phyloP scores from a whole-genome alignment of 2,329 filamentous ascomycete species.

The Diaporthe humulicola region DNA sequence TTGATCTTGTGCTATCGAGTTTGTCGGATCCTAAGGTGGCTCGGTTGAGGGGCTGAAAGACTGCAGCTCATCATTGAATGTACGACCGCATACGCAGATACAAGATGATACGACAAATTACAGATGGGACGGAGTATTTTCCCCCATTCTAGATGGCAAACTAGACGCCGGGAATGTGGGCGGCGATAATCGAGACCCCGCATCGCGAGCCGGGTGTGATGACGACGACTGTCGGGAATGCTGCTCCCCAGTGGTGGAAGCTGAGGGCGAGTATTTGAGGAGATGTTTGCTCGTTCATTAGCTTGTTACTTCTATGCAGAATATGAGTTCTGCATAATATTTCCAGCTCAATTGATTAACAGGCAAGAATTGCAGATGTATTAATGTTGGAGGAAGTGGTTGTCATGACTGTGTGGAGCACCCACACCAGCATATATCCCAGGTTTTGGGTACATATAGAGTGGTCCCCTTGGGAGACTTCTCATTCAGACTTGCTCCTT shows the following conservation, averaged over 20 bases:
- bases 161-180: not conserved
- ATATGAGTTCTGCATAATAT: too few relatives aligned
- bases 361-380: too few relatives aligned
- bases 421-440: too few relatives aligned
- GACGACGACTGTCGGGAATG: not conserved
- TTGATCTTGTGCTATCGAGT: not conserved
- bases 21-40: not conserved
- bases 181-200: constrained; percentile 16
- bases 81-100: not conserved
- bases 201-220: constrained; percentile 12
- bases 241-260: not conserved
- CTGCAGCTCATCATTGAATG: not conserved
- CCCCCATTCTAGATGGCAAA: not conserved
- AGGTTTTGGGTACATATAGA: too few relatives aligned
- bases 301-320: too few relatives aligned
- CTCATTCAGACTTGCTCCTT: too few relatives aligned
- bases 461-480: too few relatives aligned
- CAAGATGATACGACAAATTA: not conserved
- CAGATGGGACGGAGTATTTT: too few relatives aligned
- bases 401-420: too few relatives aligned
- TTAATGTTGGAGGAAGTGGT: too few relatives aligned
- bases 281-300: not conserved
- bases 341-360: too few relatives aligned
- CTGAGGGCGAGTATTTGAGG: not conserved
- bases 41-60: not conserved